Evolutionary conservation across 306 rosid genomes (phyloP), one percentile per base, ranked within the genome.

Genomic region (Begonia loranthoides): DNA sequence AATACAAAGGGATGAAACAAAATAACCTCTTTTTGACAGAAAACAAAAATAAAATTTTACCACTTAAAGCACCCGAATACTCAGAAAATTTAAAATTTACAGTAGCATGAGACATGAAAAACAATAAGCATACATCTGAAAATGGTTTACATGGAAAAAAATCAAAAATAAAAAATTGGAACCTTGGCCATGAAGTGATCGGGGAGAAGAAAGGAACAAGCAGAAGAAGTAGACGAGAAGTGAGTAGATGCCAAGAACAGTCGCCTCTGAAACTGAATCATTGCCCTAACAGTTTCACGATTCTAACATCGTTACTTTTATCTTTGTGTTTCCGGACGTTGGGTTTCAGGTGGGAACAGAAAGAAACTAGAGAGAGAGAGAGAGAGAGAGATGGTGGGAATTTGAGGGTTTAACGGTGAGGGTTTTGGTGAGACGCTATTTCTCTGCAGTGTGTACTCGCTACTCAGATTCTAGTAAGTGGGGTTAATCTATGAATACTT

Each of bases 211-310:
- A 79, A 64, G 6, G 81, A 58, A 12, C 70, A 16, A 44, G 85
- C 17, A 16, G 72, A 54, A 47, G 62, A 22, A 11, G 55, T 15
- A 41, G 77, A 58, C 44, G 69, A 53, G 48, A 51, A 16, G 43
- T 68, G 21, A 43, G 64, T 49, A 33, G 73, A 22, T 53, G 73
- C 48, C 46, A 58, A 67, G 38, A 76, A 63, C 17, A 80, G 55
- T 64, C 78, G 74, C 65, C 73, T 70, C 40, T 73, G 90, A 24
- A 80, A 63, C 41, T 69, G 77, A 56, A 81, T 71, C 94, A 82
- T 78, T 10, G 67, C 65, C 66, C 52, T 43, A 3, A 43, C 51
- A 46, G 10, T 41, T 58, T 70, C 80, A 74, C 75, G 55, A 47
- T 40, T 22, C 60, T 12, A 11, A 4, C 65, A 58, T 17, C 17